Evolutionary conservation across 768 basidiomycete genomes (phyloP).

Genomic region (Leucocoprinus sp.): DNA sequence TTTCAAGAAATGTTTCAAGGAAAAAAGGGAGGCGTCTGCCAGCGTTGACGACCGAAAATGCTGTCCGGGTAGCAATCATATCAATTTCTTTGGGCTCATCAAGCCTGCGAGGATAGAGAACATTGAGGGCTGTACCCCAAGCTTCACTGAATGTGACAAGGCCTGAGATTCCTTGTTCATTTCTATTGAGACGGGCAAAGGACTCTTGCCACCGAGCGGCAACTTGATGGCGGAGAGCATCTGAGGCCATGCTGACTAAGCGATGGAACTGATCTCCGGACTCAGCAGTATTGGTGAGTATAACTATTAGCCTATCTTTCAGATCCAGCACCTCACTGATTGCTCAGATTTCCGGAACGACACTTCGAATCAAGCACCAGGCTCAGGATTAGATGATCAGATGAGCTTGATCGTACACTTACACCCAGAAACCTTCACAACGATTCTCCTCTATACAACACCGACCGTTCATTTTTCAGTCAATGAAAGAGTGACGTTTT

Average conservation of each 20-base stretch:
- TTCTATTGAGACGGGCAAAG: conserved; percentile 54
- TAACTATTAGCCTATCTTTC: too few relatives aligned
- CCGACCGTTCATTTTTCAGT: too few relatives aligned
- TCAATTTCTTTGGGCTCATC: conserved; percentile 7
- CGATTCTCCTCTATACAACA: too few relatives aligned
- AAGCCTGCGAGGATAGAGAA: conserved; percentile 36
- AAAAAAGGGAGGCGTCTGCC: conserved; percentile 54
- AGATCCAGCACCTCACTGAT: too few relatives aligned
- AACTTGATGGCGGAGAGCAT: conserved; percentile 57
- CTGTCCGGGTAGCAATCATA: conserved; percentile 37
- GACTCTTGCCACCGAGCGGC: conserved; percentile 66
- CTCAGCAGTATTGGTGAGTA: too few relatives aligned
- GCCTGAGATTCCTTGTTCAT: conserved; percentile 53
- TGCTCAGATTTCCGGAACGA: too few relatives aligned
- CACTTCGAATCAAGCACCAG: too few relatives aligned
- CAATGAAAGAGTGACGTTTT: too few relatives aligned
- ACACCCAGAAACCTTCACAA: too few relatives aligned
- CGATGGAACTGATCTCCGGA: background rate
- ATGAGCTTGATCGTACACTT: too few relatives aligned
- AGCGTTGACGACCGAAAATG: conserved; percentile 52
- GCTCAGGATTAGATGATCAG: too few relatives aligned
- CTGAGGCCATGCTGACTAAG: conserved; percentile 39
- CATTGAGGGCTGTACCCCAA: conserved; percentile 48
- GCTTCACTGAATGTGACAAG: conserved; percentile 64
- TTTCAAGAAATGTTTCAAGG: conserved; percentile 67